A percentile compares a stretch with the other conserved stretches of the same genome.
phyloP scores from a whole-genome alignment of 2,329 filamentous ascomycete species.

The Aspergillus intermedius region DNA sequence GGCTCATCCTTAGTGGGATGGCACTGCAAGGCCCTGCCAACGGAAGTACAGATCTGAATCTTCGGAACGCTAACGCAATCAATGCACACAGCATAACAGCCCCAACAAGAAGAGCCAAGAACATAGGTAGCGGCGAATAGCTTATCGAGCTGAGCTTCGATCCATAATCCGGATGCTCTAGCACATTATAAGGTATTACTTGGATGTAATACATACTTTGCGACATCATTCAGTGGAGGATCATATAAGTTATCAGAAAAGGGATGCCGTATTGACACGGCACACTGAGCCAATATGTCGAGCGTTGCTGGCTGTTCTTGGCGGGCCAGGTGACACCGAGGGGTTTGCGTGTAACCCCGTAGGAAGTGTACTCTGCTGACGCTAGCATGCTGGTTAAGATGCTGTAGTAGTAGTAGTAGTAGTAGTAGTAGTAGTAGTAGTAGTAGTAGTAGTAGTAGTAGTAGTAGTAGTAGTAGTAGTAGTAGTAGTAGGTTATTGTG shows the following conservation, averaged over 20 bases:
- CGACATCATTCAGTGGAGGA: conserved; percentile 45
- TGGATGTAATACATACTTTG: conserved; percentile 39
- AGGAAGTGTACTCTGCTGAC: conserved; percentile 43
- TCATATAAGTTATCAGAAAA: conserved; percentile 21
- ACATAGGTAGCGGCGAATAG: conserved; percentile 4
- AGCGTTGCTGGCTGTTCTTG: conserved; percentile 32
- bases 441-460: no score
- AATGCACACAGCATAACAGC: conserved; percentile 6
- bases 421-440: no score
- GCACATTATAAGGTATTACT: conserved; percentile 16
- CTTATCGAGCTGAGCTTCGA: conserved; percentile 1
- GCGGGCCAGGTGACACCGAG: conserved; percentile 40
- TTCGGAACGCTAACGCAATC: conserved; percentile 8
- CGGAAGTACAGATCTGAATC: conserved; percentile 20
- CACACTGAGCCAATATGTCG: conserved; percentile 41
- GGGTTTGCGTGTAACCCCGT: conserved; percentile 31
- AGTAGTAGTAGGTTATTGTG: no score
- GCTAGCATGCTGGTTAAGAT: conserved; percentile 42
- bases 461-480: no score
- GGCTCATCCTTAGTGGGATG: conserved; percentile 14
- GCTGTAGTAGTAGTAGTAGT: conserved; percentile 31
- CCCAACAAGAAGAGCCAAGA: conserved; percentile 5
- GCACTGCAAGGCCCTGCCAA: conserved; percentile 24
- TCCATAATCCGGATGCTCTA: not conserved
- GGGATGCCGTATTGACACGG: conserved; percentile 30